Conservation (phyloP, 176 grass and related monocot genomes). For the Triticum urartu region DNA sequence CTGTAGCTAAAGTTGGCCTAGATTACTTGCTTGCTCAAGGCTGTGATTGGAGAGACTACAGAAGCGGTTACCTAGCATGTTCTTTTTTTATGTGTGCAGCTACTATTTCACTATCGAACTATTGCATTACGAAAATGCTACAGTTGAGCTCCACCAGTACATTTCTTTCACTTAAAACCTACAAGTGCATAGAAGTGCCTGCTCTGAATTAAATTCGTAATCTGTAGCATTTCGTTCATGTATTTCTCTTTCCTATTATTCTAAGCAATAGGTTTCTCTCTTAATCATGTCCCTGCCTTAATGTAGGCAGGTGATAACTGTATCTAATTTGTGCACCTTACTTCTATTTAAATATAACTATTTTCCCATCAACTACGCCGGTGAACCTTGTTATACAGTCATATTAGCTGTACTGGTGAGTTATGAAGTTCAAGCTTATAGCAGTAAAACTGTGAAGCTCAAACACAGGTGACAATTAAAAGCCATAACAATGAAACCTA, state of each 20-base stretch:
- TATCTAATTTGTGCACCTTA: background rate
- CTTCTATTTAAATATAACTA: background rate
- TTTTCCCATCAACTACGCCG: background rate
- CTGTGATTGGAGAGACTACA: background rate
- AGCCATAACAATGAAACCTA: background rate
- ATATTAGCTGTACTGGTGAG: background rate
- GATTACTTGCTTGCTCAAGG: background rate
- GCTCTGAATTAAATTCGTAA: background rate
- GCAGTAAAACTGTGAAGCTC: background rate
- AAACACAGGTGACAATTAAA: background rate
- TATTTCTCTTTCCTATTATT: background rate
- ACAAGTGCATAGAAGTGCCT: background rate
- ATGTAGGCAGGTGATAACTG: background rate
- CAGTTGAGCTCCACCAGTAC: background rate
- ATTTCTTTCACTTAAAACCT: background rate
- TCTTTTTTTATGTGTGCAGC: background rate
- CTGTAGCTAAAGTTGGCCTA: background rate
- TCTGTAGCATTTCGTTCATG: background rate
- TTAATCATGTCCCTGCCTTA: too few species aligned
- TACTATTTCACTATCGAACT: background rate
- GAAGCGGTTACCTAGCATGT: background rate
- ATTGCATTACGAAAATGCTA: background rate
- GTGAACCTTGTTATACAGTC: background rate
- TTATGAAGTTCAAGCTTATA: background rate
- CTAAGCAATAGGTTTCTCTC: background rate